Evolutionary conservation across 441 rosid genomes (phyloP).

Genomic region (Populus hybrid): DNA sequence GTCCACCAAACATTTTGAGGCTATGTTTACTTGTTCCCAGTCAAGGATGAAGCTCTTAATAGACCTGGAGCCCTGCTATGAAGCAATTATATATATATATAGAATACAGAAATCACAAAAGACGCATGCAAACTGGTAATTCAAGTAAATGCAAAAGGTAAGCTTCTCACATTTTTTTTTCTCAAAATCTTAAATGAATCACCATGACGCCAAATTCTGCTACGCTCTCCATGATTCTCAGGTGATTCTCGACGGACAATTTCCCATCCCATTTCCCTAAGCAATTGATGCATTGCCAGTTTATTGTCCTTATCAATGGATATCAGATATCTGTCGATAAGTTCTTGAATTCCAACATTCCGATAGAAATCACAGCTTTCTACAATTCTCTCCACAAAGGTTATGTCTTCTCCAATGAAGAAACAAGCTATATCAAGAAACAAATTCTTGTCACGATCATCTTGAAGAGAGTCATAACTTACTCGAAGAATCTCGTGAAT

Average conservation of each 20-base stretch:
- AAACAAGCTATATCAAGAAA: no score
- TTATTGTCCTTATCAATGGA: neutral
- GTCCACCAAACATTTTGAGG: neutral
- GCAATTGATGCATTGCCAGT: slow-evolving; percentile 21
- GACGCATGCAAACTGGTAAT: no score
- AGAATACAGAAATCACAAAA: neutral
- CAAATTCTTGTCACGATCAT: slow-evolving; percentile 10
- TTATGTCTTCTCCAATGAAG: slow-evolving; percentile 14
- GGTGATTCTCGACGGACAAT: slow-evolving; percentile 28
- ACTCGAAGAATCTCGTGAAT: slow-evolving; percentile 2
- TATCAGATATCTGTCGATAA: slow-evolving; percentile 9
- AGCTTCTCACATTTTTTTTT: slow-evolving; percentile 16
- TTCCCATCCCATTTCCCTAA: slow-evolving; percentile 19
- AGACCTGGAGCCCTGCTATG: slow-evolving; percentile 16
- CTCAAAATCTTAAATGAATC: slow-evolving; percentile 11
- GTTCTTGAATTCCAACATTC: slow-evolving; percentile 14
- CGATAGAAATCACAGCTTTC: slow-evolving; percentile 14
- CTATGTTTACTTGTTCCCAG: neutral
- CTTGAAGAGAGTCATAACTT: slow-evolving; percentile 12
- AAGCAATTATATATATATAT: neutral
- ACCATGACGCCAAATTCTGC: slow-evolving; percentile 37
- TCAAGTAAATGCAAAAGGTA: neutral
- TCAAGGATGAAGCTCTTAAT: slow-evolving; percentile 17
- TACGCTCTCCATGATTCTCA: slow-evolving; percentile 33
- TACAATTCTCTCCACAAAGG: slow-evolving; percentile 5